Evolutionary conservation across 345 rosid species (phyloP).

Genomic region (Gossypium stocksii): DNA sequence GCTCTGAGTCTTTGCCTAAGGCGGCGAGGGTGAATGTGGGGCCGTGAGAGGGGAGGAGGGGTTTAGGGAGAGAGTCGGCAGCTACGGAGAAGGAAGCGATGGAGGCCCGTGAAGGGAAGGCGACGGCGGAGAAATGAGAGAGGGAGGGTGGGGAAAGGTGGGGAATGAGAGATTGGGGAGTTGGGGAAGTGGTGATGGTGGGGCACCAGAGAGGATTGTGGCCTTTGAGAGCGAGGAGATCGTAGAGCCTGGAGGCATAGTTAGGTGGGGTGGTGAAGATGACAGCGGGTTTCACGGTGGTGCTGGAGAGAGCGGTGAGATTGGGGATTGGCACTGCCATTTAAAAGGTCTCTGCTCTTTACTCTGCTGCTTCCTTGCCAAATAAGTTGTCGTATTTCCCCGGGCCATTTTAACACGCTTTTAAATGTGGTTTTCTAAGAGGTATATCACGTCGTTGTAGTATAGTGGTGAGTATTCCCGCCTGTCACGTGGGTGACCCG

Average conservation of each 20-base stretch:
- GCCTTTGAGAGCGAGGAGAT: constrained; percentile 36
- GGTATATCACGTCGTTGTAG: constrained; percentile 99
- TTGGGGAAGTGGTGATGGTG: constrained; percentile 39
- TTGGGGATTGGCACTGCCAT: not conserved
- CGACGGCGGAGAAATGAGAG: constrained; percentile 40
- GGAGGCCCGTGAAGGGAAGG: constrained; percentile 56
- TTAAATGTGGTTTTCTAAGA: too few relatives aligned
- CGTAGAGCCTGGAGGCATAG: constrained; percentile 44
- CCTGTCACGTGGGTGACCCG: constrained; percentile 98
- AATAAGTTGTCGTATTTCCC: too few relatives aligned
- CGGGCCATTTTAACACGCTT: too few relatives aligned
- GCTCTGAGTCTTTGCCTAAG: constrained; percentile 47
- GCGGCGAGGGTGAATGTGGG: constrained; percentile 35
- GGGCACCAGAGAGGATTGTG: constrained; percentile 53
- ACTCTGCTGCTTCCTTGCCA: not conserved
- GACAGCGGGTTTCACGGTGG: constrained; percentile 29
- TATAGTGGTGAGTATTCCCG: constrained; percentile 91
- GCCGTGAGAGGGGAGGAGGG: constrained; percentile 28
- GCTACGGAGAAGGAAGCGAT: constrained; percentile 37
- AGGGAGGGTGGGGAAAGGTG: constrained; percentile 36
- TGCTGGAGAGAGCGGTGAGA: constrained; percentile 1
- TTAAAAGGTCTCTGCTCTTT: not conserved
- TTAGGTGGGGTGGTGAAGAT: constrained; percentile 51
- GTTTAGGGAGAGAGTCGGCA: constrained; percentile 17
- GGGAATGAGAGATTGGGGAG: constrained; percentile 31